phyloP scores from a whole-genome alignment of 2,329 filamentous ascomycete genomes.

The Epichloe uncinata region DNA sequence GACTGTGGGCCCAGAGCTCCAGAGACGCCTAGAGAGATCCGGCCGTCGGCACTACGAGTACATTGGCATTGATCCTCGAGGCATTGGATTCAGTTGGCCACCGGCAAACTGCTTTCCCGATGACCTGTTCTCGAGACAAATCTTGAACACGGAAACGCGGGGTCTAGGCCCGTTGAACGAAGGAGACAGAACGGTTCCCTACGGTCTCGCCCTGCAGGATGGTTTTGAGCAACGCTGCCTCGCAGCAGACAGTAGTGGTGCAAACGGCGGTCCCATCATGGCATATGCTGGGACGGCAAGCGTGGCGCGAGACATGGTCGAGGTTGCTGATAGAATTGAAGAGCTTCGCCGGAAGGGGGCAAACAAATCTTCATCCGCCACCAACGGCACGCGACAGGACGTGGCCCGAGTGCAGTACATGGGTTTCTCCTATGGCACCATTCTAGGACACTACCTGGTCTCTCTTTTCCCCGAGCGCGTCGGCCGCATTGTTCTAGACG shows the following conservation, averaged over 20 bases:
- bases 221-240: conserved; percentile 16
- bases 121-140: conserved; percentile 8
- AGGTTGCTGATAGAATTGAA: conserved; percentile 4
- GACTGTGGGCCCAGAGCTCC: conserved; percentile 12
- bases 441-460: conserved; percentile 12
- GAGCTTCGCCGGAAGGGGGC: conserved; percentile 2
- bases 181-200: not conserved
- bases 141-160: not conserved
- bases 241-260: conserved; percentile 3
- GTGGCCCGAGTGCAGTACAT: conserved; percentile 26
- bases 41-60: conserved; percentile 20
- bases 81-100: conserved; percentile 12
- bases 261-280: conserved; percentile 11
- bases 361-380: not conserved
- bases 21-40: conserved; percentile 15
- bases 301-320: conserved; percentile 7
- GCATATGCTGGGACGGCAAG: conserved; percentile 11
- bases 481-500: conserved; percentile 24
- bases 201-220: conserved; percentile 6
- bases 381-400: not conserved
- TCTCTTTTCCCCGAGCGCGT: conserved; percentile 17
- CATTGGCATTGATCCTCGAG: conserved; percentile 28
- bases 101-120: conserved; percentile 7
- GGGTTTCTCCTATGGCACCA: conserved; percentile 28
- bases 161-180: not conserved